Conservation (phyloP, 2,329 filamentous ascomycete genomes). For the Cercospora sp. region DNA sequence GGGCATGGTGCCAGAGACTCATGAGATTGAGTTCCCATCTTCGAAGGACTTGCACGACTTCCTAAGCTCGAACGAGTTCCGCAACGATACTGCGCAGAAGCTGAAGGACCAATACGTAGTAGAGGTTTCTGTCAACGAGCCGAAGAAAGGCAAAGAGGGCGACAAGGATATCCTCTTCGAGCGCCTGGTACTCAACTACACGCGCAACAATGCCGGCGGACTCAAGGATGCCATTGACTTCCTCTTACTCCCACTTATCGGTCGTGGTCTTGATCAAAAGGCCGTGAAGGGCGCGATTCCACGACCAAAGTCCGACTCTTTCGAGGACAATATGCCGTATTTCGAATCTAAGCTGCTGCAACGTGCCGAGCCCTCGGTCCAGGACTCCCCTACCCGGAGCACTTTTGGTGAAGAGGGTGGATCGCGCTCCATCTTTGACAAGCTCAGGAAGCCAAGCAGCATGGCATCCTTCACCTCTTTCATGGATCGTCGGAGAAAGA, state of each 20-base stretch:
- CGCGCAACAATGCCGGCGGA: constrained; percentile 93
- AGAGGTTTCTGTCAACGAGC: constrained; percentile 69
- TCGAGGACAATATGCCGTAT: constrained; percentile 93
- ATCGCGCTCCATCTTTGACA: constrained; percentile 84
- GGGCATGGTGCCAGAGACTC: constrained; percentile 96
- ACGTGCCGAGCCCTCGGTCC: constrained; percentile 76
- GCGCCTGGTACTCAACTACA: constrained; percentile 63
- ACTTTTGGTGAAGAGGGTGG: constrained; percentile 74
- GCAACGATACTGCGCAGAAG: constrained; percentile 75
- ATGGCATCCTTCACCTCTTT: constrained; percentile 96
- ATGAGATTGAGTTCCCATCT: constrained; percentile 82
- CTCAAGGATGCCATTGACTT: constrained; percentile 96
- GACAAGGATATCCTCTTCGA: constrained; percentile 46
- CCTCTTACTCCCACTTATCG: constrained; percentile 79
- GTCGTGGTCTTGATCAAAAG: constrained; percentile 81
- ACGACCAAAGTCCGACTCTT: constrained; percentile 97
- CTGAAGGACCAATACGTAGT: constrained; percentile 91
- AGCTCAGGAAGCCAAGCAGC: constrained; percentile 89
- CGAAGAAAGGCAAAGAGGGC: constrained; percentile 46
- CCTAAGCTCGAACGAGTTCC: constrained; percentile 78
- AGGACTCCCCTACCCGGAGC: constrained; percentile 84
- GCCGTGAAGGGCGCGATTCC: constrained; percentile 93
- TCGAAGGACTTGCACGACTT: constrained; percentile 75
- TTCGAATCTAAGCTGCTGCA: constrained; percentile 97
- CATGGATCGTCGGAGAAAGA: constrained; percentile 89